Base-by-base conservation (phyloP, 1,284 basidiomycete genomes). In the Microbotryum violaceum region DNA sequence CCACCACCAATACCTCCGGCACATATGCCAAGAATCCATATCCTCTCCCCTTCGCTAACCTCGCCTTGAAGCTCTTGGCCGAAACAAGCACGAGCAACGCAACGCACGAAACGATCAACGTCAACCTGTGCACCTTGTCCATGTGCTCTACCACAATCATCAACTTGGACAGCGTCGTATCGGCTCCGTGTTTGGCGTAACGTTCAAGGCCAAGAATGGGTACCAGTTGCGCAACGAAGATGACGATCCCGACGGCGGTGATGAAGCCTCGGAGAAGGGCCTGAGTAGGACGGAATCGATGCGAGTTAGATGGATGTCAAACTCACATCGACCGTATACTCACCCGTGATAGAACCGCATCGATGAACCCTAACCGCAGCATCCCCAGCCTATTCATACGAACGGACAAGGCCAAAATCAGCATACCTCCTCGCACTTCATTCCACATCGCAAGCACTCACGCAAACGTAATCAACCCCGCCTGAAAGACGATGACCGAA, bases 321-420 rank as follows among this genome's bases (percentile, higher is more conserved):
- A 31, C 31, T 9, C 31, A 31, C 31, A 31, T 31, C 7, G 7
- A 31, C 8, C 31, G 14, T 25, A 16, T 27, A 8, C 55, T 18
- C n/a, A 61, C 65, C 6, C 64, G 55, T 23, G 65, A 68, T n/a
- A 97, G 81, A 4, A 97, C 87, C 20, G 96, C 92, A 74, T 97
- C 92, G 56, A 97, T 83, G 76, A 97, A 97, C 1, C 92, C 92
- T 1, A 97, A 80, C 21, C 91, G 82, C 71, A 94, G 85, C 64
- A 96, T 82, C 7, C 92, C 92, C 42, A 97, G 81, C 12, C 67
- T 69, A 51, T 31, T 23, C 20, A 3, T 18, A 4, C 16, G 44
- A 21, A 21, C 8, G 8, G 31, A 53, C 27, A 20, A 25, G 14
- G 14, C 16, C 37, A 42, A 42, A 0, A 42, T 42, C 37, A 18